phyloP scores from a whole-genome alignment of 345 rosid genomes.

The Linum lewisii region DNA sequence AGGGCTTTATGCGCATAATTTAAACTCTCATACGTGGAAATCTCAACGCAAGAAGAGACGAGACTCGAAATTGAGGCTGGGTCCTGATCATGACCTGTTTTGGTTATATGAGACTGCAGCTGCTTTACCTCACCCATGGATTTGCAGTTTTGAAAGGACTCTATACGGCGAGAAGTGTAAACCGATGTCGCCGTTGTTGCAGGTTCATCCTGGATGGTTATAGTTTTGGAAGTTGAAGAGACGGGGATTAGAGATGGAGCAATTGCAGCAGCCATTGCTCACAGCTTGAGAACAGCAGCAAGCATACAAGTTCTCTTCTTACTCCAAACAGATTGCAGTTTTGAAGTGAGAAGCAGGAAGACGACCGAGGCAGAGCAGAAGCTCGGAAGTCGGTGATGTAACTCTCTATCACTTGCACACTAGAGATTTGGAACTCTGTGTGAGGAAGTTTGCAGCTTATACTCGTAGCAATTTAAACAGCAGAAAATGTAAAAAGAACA shows the following conservation, averaged over 20 bases:
- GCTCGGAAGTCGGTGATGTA: too few species aligned
- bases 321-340: neutral
- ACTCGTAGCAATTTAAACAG: too few species aligned
- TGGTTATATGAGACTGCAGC: conserved; percentile 30
- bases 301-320: too few species aligned
- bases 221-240: neutral
- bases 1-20: conserved; percentile 38
- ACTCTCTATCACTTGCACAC: too few species aligned
- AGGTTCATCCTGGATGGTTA: neutral
- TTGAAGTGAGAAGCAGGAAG: neutral
- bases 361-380: too few species aligned
- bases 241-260: neutral
- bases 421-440: too few species aligned
- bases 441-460: too few species aligned
- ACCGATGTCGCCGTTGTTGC: neutral
- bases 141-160: conserved; percentile 27
- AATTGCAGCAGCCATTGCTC: neutral
- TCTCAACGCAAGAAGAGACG: conserved; percentile 33
- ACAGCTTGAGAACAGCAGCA: neutral
- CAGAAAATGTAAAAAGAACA: too few species aligned
- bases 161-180: conserved; percentile 10
- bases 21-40: conserved; percentile 44
- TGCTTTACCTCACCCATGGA: conserved; percentile 31
- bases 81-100: conserved; percentile 21
- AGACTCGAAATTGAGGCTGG: conserved; percentile 24